Percentiles rank a stretch among this genome's conserved stretches.
phyloP scores from a whole-genome alignment of 805 yeast species.

The Ogataea nakhonphanomensis region DNA sequence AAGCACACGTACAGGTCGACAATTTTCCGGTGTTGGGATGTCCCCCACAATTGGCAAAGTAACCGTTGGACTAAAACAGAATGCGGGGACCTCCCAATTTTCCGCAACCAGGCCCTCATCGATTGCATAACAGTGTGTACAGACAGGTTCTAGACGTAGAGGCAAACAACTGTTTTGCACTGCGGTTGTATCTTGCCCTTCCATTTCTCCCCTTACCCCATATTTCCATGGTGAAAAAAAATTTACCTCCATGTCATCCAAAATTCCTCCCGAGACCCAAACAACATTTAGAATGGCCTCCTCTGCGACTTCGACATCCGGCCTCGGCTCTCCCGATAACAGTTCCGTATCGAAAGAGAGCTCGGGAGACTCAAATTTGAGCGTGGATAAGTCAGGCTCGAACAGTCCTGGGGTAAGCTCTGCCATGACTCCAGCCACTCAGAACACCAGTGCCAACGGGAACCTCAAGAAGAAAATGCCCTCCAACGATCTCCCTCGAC shows the following conservation, averaged over 20 bases:
- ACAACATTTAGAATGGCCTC: conserved; percentile 32
- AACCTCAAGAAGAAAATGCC: conserved; percentile 24
- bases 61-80: conserved; percentile 5
- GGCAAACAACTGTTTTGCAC: background rate
- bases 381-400: background rate
- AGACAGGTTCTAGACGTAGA: background rate
- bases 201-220: conserved; percentile 9
- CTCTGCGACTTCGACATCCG: conserved; percentile 6
- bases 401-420: background rate
- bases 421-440: conserved; percentile 22
- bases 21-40: conserved; percentile 10
- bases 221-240: conserved; percentile 7
- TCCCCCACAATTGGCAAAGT: conserved; percentile 9
- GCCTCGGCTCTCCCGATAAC: background rate
- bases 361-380: background rate
- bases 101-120: background rate
- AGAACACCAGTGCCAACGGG: conserved; percentile 19
- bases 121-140: background rate
- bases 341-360: background rate
- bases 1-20: conserved; percentile 1
- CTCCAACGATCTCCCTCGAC: conserved; percentile 42
- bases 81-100: conserved; percentile 1
- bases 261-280: conserved; percentile 28
- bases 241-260: conserved; percentile 20
- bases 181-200: background rate